These are phyloP conservation scores for Tylopilus balloui DNA, from an alignment of 768 basidiomycete genomes.

Conservation along the genomic window DNA sequence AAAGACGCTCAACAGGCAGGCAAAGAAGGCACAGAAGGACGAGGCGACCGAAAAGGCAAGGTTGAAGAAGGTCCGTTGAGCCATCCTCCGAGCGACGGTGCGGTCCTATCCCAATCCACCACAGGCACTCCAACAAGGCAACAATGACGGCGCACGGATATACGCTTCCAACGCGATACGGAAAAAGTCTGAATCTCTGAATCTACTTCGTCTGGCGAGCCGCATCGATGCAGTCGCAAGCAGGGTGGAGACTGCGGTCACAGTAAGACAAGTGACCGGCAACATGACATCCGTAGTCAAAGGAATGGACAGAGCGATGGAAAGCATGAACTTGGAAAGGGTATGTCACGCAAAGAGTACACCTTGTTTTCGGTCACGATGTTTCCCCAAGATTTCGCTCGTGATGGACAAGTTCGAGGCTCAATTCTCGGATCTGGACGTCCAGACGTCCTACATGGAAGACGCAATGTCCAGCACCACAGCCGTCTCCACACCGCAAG, in stretches of 20 bases:
- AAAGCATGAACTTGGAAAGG: constrained; percentile 96
- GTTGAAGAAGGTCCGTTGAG: constrained; percentile 76
- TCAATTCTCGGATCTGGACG: constrained; percentile 95
- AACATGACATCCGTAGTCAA: constrained; percentile 95
- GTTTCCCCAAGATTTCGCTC: constrained; percentile 70
- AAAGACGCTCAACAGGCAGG: constrained; percentile 89
- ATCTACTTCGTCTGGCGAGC: constrained; percentile 84
- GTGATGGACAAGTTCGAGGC: constrained; percentile 99
- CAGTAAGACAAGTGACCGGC: constrained; percentile 94
- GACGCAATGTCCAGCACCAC: constrained; percentile 92
- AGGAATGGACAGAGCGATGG: constrained; percentile 99
- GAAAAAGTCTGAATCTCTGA: constrained; percentile 94
- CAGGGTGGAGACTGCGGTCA: constrained; percentile 96
- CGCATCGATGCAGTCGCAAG: constrained; percentile 96
- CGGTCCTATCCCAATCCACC: background rate
- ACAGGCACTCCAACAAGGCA: constrained; percentile 94
- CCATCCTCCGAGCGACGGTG: background rate
- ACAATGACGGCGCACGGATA: constrained; percentile 94
- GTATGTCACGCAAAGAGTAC: constrained; percentile 42
- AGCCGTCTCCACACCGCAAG: constrained; percentile 90
- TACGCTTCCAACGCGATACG: constrained; percentile 98
- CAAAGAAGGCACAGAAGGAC: constrained; percentile 97
- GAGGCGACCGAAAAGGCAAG: constrained; percentile 84
- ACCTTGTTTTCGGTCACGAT: no score
- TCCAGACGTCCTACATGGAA: constrained; percentile 98